Conservation (phyloP, 345 rosid genomes). For the Rhodamnia rubescens region DNA sequence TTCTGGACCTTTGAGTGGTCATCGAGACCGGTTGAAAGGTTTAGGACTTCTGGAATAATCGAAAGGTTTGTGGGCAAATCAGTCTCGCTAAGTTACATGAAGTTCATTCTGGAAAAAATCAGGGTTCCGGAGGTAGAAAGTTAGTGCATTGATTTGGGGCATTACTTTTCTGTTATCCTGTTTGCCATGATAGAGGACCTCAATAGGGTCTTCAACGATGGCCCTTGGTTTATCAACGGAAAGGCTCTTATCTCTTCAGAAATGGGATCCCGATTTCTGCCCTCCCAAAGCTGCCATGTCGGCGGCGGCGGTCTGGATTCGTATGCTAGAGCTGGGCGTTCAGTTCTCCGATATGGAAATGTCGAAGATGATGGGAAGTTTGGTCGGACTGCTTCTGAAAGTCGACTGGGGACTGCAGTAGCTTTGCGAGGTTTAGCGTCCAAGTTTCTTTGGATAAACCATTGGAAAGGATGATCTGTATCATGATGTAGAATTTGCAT, state of each 20-base stretch:
- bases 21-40: fast-evolving
- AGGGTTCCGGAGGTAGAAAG: background rate
- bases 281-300: background rate
- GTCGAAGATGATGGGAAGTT: background rate
- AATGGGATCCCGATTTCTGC: background rate
- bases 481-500: background rate
- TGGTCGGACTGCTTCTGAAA: background rate
- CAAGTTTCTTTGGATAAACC: background rate
- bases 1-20: background rate
- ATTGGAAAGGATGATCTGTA: background rate
- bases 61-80: background rate
- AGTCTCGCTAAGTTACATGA: background rate
- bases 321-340: background rate
- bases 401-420: background rate
- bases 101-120: background rate
- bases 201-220: background rate
- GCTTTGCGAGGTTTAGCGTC: background rate
- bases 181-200: background rate
- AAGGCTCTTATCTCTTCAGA: background rate
- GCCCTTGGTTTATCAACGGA: background rate
- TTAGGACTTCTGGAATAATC: background rate
- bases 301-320: background rate
- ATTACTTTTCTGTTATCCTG: background rate
- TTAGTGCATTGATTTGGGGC: background rate
- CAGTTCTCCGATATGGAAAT: background rate